Evolutionary conservation across 345 rosid genomes (phyloP), one percentile per base, ranked within the genome.

Genomic region (Sapria himalayana): DNA sequence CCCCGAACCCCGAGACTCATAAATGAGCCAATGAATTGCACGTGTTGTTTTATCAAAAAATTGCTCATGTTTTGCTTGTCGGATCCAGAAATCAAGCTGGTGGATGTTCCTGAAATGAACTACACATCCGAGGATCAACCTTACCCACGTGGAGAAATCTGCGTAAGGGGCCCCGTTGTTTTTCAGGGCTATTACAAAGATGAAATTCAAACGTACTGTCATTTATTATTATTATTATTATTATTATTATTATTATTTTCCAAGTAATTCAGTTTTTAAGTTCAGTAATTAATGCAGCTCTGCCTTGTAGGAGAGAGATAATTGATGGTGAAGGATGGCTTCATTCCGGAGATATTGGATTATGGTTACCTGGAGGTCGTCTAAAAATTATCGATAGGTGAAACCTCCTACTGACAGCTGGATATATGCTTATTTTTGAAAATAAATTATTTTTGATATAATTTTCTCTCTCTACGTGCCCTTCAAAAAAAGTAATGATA

Each of bases 81-180:
- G 25, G 20, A 32, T 40, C 37, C 85, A 89, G 98, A 89, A 68
- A 49, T 89, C 59, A 89, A 89, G 73, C 95, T 89, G 45, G 86
- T 71, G 60, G 93, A 89, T 44, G 98, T 89, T 52, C 81, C 81
- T 16, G 95, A 89, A 52, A 89, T 82, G 98, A 76, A 74, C 62
- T 89, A 89, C 57, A 82, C 81, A 41, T 74, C 95, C 24, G 77
- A 67, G 3, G 92, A 89, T 70, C 55, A 62, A 33, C 98, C 98
- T 3, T 50, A 73, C 70, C 86, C 91, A 34, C 95, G 95, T 3
- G 98, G 98, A 3, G 95, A 89, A 63, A 89, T 89, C 63, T 89
- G 98, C 62, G 75, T 82, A 15, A 79, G 98, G 58, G 98, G 98
- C 56, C 95, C 95, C 48, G 71, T 44, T 41, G 50, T 89, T 43